These are phyloP conservation scores for Pseudocercospora musae DNA, from an alignment of 2,329 filamentous ascomycete genomes.

Conservation along the genomic window DNA sequence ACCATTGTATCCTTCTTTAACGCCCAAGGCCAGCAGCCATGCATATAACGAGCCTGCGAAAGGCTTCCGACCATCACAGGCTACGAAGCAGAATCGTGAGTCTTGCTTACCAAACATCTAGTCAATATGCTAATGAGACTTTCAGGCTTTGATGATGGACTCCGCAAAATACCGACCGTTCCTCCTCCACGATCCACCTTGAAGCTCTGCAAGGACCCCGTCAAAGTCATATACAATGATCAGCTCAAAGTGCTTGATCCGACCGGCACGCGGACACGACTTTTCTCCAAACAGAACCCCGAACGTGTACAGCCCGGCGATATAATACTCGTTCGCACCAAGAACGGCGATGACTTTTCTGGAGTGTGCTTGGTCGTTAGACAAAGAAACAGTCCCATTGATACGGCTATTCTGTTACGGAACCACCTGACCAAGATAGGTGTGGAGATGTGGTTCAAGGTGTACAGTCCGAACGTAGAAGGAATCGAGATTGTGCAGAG, in stretches of 20 bases:
- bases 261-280: constrained; percentile 72
- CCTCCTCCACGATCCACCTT: constrained; percentile 56
- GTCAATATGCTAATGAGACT: neutral
- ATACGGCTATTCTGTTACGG: constrained; percentile 81
- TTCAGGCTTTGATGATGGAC: constrained; percentile 30
- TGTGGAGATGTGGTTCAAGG: constrained; percentile 97
- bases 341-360: constrained; percentile 81
- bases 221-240: constrained; percentile 62
- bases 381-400: constrained; percentile 66
- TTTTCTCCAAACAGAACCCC: constrained; percentile 74
- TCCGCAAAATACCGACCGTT: constrained; percentile 33
- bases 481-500: constrained; percentile 93
- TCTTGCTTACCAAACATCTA: neutral
- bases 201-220: constrained; percentile 61
- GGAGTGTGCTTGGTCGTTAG: constrained; percentile 87
- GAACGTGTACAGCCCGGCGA: constrained; percentile 83
- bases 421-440: constrained; percentile 82
- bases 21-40: constrained; percentile 20
- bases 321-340: constrained; percentile 83
- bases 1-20: constrained; percentile 52
- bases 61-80: constrained; percentile 33
- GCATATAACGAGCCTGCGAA: constrained; percentile 26
- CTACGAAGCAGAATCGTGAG: constrained; percentile 36
- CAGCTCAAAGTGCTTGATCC: constrained; percentile 79
- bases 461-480: constrained; percentile 84